Percentiles rank a stretch among this genome's conserved stretches.
Evolutionary conservation across 257 asterid species (phyloP).

Genomic region (Osmanthus fragrans): DNA sequence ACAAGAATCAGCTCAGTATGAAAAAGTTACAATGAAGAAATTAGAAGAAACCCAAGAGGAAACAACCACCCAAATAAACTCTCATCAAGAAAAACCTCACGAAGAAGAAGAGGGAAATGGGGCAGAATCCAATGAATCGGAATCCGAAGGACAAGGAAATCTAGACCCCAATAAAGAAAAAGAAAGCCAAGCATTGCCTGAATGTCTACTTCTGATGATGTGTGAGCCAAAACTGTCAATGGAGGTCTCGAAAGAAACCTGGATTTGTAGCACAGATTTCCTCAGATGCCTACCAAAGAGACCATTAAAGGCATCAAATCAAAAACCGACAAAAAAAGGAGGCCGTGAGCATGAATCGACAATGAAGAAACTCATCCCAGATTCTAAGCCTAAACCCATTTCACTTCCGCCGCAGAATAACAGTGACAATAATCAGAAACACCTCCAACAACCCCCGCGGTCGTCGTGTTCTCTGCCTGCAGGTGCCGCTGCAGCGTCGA

Average conservation of each 20-base stretch:
- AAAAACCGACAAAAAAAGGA: neutral
- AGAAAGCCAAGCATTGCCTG: constrained; percentile 54
- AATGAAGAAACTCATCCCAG: constrained; percentile 33
- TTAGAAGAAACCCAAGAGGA: constrained; percentile 27
- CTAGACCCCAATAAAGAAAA: constrained; percentile 22
- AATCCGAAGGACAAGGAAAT: neutral
- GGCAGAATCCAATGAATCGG: constrained; percentile 11
- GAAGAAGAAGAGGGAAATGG: constrained; percentile 15
- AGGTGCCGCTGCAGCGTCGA: constrained; percentile 17
- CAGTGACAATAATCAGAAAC: neutral
- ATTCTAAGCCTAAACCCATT: constrained; percentile 29
- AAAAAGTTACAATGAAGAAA: constrained; percentile 15
- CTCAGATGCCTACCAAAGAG: constrained; percentile 74
- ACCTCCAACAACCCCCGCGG: constrained; percentile 50
- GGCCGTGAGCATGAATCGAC: constrained; percentile 19
- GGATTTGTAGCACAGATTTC: constrained; percentile 94
- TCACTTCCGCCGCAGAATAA: neutral
- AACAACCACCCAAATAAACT: neutral
- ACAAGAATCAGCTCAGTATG: constrained; percentile 3
- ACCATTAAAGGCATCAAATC: constrained; percentile 31
- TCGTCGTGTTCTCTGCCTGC: constrained; percentile 59
- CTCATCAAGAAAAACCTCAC: constrained; percentile 4
- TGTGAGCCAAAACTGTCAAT: constrained; percentile 92
- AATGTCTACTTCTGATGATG: constrained; percentile 89
- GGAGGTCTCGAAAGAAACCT: constrained; percentile 96